A percentile compares a stretch with the other conserved stretches of the same genome.
Evolutionary conservation across 805 yeast species (phyloP).

Genomic region (Scheffersomyces amazonensis): DNA sequence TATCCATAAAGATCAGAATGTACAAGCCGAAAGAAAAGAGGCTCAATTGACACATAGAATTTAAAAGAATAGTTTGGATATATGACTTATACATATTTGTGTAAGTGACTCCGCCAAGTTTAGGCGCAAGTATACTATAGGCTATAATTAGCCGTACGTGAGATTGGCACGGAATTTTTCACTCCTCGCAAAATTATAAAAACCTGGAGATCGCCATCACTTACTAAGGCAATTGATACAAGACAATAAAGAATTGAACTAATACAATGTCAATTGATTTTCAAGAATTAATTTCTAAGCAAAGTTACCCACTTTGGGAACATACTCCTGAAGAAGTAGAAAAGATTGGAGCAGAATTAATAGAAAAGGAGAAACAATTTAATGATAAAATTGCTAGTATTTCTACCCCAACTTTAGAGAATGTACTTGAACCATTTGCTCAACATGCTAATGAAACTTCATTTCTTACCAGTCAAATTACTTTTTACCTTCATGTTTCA

Average conservation of each 20-base stretch:
- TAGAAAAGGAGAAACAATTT: conserved; percentile 40
- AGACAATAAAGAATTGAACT: neutral
- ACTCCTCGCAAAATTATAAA: neutral
- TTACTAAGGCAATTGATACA: too few species aligned
- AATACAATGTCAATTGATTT: conserved; percentile 12
- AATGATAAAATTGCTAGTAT: conserved; percentile 53
- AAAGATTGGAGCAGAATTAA: conserved; percentile 40
- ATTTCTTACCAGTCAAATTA: conserved; percentile 47
- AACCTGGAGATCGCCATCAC: neutral
- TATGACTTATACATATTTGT: too few species aligned
- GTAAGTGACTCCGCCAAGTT: too few species aligned
- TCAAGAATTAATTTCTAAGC: conserved; percentile 4
- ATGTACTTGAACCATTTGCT: conserved; percentile 52
- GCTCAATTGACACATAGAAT: too few species aligned
- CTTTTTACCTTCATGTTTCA: conserved; percentile 75
- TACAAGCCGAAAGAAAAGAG: neutral
- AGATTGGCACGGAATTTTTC: neutral
- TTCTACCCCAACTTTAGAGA: conserved; percentile 52
- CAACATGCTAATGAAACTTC: conserved; percentile 48
- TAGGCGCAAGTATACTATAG: too few species aligned
- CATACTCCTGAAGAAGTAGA: conserved; percentile 51
- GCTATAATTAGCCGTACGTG: neutral
- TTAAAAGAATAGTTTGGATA: too few species aligned
- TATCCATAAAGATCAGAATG: neutral
- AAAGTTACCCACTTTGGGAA: conserved; percentile 51